Base-by-base conservation (phyloP, 1,284 basidiomycete genomes). In the Golubevia pallescens region DNA sequence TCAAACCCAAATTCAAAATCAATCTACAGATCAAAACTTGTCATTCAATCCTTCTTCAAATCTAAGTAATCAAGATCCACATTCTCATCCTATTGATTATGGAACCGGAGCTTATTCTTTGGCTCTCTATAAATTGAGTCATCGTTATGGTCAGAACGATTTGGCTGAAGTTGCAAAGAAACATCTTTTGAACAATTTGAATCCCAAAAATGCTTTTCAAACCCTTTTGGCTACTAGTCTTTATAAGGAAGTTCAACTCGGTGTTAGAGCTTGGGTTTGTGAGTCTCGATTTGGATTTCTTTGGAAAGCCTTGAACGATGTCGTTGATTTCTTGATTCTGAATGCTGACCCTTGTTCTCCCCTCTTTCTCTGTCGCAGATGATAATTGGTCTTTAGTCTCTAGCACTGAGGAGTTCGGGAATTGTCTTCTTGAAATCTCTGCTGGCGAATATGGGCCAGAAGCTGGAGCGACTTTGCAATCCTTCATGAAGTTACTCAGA, bases 341-440 rank as follows among this genome's bases (percentile, higher is more conserved):
- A n/a, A n/a, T 32, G 13, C 53, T 57, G 16, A 14, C 34, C 2
- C 52, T 62, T 42, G 20, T 32, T 58, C 1, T 60, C 34, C 32
- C 16, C 16, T 2, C 4, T 23, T 51, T 3, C 19, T 13, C 60
- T 57, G 2, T 54, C 32, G 1, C 24, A 68, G 48, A 76, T 52
- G 69, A 74, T 34, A 61, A 80, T 57, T 81, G 79, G 79, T 61
- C 73, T 10, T 66, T 56, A 4, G 81, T 84, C 2, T 63, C 70
- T 48, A 58, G 65, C 52, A 76, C 74, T 48, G 58, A 61, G 3
- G 77, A 77, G 63, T 84, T 84, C 64, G 81, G 80, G 20, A 60
- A 69, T 7, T 83, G 81, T 67, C 82, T 78, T 58, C 77, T 81
- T 63, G 69, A 84, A 48, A 78, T 84, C 4, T 70, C 67, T 20